Base-by-base conservation (phyloP, 305 asterid species). In the Fraxinus greggii region DNA sequence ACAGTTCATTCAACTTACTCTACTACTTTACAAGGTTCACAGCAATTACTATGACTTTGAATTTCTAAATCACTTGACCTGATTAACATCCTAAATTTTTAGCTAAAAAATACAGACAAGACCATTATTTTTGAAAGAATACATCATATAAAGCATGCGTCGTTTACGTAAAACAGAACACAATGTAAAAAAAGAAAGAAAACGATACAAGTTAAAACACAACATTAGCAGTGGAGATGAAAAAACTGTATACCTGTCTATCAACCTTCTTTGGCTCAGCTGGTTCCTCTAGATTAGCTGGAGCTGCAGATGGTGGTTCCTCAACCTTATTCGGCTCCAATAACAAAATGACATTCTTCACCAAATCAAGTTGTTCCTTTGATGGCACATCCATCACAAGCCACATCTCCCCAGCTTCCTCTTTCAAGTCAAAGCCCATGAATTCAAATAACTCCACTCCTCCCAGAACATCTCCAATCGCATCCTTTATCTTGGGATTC, bases 401-500 rank as follows among this genome's bases (percentile, higher is more conserved):
- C 96, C 97, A 94, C 91, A 94, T 91, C 81, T 94, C 99, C 67
- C 87, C 97, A 80, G 80, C 83, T 81, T 94, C 99, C 80, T 94
- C 98, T 82, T 88, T 90, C 88, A 94, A 80, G 80, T 88, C 89
- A 83, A 94, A 96, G 67, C 98, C 98, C 0, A 92, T 56, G 82
- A 86, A 92, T 85, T 94, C 98, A 85, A 96, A 87, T 84, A 94
- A 85, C 89, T 94, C 99, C 56, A 96, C 88, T 21, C 94, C 99
- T 82, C 99, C 98, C 0, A 82, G 86, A 82, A 90, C 92, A 82
- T 94, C 97, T 76, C 88, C 92, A 6, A 96, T 88, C 0, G 97
- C 98, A 90, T 92, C 98, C 88, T 91, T 92, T 63, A 96, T 94
- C 93, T 96, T 96, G 0, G 92, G 93, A 88, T 96, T 96, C 81